Conservation (phyloP, 1,284 basidiomycete genomes). For the Quambalaria eucalypti region DNA sequence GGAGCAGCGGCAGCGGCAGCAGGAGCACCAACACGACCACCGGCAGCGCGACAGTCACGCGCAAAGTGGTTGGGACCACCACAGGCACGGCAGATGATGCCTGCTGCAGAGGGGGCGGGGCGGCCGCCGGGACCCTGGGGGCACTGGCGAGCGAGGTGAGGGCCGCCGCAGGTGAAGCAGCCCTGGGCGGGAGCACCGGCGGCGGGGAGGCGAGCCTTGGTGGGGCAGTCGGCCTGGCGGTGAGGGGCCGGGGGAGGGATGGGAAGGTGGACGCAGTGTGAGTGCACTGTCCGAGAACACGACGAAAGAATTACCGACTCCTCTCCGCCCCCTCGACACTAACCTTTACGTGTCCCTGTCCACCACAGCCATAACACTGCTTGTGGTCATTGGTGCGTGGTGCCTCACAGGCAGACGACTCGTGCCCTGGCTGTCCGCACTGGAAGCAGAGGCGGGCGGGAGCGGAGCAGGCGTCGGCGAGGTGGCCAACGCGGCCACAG, state of each 20-base stretch:
- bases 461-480: background rate
- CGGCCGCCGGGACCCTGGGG: conserved; percentile 1
- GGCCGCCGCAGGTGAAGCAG: conserved; percentile 9
- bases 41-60: conserved; percentile 6
- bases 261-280: conserved; percentile 5
- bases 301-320: background rate
- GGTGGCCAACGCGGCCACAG: background rate
- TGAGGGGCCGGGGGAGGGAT: too few species aligned
- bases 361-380: conserved; percentile 10
- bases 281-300: background rate
- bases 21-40: background rate
- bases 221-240: background rate
- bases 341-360: conserved; percentile 12
- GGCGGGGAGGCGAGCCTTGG: background rate
- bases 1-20: conserved; percentile 3
- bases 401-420: conserved; percentile 8
- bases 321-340: too few species aligned
- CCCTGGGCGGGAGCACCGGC: conserved; percentile 2
- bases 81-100: conserved; percentile 5
- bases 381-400: conserved; percentile 7
- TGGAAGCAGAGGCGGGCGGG: background rate
- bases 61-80: conserved; percentile 12
- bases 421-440: background rate
- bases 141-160: conserved; percentile 11
- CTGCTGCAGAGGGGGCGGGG: background rate